phyloP scores from a whole-genome alignment of 371 early-diverging fungal species.

The Rhizopus delemar region DNA sequence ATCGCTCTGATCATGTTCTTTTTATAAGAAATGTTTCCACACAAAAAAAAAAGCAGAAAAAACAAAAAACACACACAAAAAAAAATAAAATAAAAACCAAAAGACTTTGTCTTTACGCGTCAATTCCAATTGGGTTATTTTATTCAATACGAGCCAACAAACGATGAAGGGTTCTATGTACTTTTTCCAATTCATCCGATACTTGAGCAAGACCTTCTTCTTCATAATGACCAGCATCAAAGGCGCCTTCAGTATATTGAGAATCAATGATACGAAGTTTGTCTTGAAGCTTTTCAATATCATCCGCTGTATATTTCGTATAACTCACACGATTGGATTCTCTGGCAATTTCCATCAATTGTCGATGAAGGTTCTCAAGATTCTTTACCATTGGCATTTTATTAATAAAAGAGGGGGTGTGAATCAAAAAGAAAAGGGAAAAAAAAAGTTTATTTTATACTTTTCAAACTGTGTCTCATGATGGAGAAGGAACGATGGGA shows the following conservation, averaged over 20 bases:
- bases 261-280: constrained; percentile 27
- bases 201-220: constrained; percentile 46
- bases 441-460: neutral
- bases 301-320: constrained; percentile 33
- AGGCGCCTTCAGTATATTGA: constrained; percentile 25
- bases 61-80: too few species aligned
- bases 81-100: too few species aligned
- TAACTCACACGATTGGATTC: constrained; percentile 37
- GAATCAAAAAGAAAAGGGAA: neutral
- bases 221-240: constrained; percentile 37
- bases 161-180: constrained; percentile 31
- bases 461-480: neutral
- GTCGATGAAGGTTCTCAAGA: constrained; percentile 40
- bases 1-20: too few species aligned
- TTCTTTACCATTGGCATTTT: constrained; percentile 34
- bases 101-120: too few species aligned
- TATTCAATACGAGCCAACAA: constrained; percentile 36
- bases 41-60: too few species aligned
- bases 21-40: too few species aligned
- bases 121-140: neutral
- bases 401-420: neutral
- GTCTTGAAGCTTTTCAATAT: constrained; percentile 37
- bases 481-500: neutral
- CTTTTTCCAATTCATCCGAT: constrained; percentile 33
- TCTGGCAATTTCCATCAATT: constrained; percentile 42